Percentiles rank a stretch among this genome's conserved stretches.
Conservation (phyloP, 208 protist species). For the Borovskyia barvae region DNA sequence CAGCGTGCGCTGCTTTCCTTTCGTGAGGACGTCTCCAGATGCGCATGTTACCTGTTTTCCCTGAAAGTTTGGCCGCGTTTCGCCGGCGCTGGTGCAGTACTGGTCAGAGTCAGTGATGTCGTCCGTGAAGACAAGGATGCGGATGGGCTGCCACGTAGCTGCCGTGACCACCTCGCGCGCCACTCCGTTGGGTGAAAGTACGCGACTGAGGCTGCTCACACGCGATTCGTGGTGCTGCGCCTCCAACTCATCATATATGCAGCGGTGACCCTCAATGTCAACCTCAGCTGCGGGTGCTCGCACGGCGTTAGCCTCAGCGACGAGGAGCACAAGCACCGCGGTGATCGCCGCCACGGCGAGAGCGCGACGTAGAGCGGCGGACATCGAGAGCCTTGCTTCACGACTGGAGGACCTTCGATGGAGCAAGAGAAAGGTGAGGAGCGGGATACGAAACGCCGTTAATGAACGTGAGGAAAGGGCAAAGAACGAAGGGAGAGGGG, state of each 20-base stretch:
- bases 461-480: too few species aligned
- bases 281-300: too few species aligned
- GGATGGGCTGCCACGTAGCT: slow-evolving; percentile 27
- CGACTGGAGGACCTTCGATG: too few species aligned
- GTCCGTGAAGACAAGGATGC: slow-evolving; percentile 30
- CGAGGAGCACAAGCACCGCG: too few species aligned
- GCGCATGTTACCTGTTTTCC: slow-evolving; percentile 21
- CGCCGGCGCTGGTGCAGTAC: slow-evolving; percentile 34
- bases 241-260: neutral
- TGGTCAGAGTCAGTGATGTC: slow-evolving; percentile 27
- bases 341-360: too few species aligned
- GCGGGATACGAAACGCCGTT: too few species aligned
- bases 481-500: too few species aligned
- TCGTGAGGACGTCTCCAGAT: slow-evolving; percentile 28
- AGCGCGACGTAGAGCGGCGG: too few species aligned
- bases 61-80: slow-evolving; percentile 16
- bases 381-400: too few species aligned
- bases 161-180: neutral
- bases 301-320: too few species aligned
- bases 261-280: neutral
- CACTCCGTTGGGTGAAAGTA: neutral
- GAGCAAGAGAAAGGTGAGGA: too few species aligned
- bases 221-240: neutral
- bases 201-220: neutral
- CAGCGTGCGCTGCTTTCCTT: slow-evolving; percentile 23